phyloP scores from a whole-genome alignment of 2,329 filamentous ascomycete genomes.

The Coccinonectria pachysandricola region DNA sequence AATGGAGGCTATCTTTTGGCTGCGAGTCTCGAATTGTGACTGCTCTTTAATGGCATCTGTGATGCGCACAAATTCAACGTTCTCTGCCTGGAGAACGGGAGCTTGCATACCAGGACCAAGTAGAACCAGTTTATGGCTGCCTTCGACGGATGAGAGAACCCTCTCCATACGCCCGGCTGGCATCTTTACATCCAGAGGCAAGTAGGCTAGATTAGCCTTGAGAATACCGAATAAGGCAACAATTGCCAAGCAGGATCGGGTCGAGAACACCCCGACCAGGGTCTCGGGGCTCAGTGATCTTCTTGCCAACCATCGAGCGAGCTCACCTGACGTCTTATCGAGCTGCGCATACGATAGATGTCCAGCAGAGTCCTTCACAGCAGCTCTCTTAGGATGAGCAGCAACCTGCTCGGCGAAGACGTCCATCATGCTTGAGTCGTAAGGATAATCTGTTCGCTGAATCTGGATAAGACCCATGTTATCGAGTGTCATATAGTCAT shows the following conservation, averaged over 20 bases:
- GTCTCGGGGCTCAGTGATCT: constrained; percentile 6
- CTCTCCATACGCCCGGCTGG: constrained; percentile 9
- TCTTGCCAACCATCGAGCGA: constrained; percentile 9
- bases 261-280: constrained; percentile 10
- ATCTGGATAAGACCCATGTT: constrained; percentile 10
- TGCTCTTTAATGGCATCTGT: constrained; percentile 1
- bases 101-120: constrained; percentile 2
- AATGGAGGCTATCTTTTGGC: no score
- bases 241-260: constrained; percentile 12
- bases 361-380: constrained; percentile 8
- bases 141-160: constrained; percentile 7
- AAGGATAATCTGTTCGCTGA: constrained; percentile 8
- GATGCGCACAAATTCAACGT: constrained; percentile 7
- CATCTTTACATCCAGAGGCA: constrained; percentile 13
- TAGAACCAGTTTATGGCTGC: constrained; percentile 8
- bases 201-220: constrained; percentile 17
- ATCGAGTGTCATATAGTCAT: constrained; percentile 3
- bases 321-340: constrained; percentile 6
- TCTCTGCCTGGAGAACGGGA: constrained; percentile 1
- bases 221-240: constrained; percentile 16
- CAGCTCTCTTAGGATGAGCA: constrained; percentile 4
- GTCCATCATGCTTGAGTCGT: constrained; percentile 13
- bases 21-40: no score
- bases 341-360: constrained; percentile 12
- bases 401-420: constrained; percentile 11